Base-by-base conservation (phyloP, 805 yeast species). In the Kazachstania psychrophila region DNA sequence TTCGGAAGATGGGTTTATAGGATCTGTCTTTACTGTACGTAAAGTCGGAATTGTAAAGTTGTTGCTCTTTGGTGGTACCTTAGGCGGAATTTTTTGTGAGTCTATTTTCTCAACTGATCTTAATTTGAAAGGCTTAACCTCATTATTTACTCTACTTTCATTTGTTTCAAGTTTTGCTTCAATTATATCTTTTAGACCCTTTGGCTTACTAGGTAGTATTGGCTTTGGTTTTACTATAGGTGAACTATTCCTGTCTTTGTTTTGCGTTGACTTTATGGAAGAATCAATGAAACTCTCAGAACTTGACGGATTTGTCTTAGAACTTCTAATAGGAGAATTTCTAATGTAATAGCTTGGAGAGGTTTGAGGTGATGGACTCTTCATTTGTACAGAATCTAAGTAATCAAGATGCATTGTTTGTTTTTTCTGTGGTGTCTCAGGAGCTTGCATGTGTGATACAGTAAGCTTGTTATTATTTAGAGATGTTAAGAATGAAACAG, bases 281-380 rank as follows among this genome's bases (percentile, higher is more conserved):
- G 57, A 50, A n/a, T 39, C 40, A 23, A 52, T 49, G 19, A 52
- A 52, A 33, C 47, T 46, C 23, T 45, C 49, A 9, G 52, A 41
- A 14, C 37, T 26, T 18, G 42, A 38, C n/a, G 24, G 13, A 6
- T 33, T 24, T 6, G n/a, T 10, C 20, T 15, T 29, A 7, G 17
- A 25, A 6, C 24, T 26, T 3, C n/a, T 30, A 6, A 22, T 14
- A 9, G 31, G 34, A 8, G 40, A 28, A n/a, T 14, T 6, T 12
- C 16, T 23, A 6, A 19, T 11, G 7, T 6, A 18, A 10, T 10
- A 17, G 3, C n/a, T 23, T 24, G 37, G 37, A 12, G 36, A 16
- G 2, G 20, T 22, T 10, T 28, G n/a, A 4, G 41, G 28, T 3
- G 40, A 26, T 6, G 24, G 35, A n/a, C 33, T 25, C 30, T 41